phyloP scores from a whole-genome alignment of 768 basidiomycete species.

The Leccinum pellstonianum region DNA sequence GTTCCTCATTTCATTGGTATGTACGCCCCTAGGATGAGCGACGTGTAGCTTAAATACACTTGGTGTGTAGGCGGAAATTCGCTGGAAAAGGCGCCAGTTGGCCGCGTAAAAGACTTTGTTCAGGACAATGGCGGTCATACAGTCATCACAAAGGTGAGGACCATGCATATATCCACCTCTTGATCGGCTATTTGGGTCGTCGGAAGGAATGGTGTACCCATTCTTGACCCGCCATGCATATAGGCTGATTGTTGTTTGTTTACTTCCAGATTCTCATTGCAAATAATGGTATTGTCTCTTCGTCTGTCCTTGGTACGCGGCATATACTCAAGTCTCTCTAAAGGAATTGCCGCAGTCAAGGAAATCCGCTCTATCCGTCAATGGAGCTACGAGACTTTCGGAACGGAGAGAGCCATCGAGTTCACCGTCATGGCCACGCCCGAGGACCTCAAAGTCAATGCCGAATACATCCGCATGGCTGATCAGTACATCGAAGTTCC shows the following conservation, averaged over 20 bases:
- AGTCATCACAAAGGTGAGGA: slow-evolving; percentile 91
- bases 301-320: slow-evolving; percentile 1
- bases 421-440: slow-evolving; percentile 99
- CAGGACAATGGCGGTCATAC: slow-evolving; percentile 91
- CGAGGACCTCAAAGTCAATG: slow-evolving; percentile 97
- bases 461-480: slow-evolving; percentile 99
- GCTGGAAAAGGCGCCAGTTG: slow-evolving; percentile 76
- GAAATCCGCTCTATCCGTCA: slow-evolving; percentile 98
- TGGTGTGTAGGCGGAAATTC: slow-evolving; percentile 81
- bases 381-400: slow-evolving; percentile 99
- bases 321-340: slow-evolving; percentile 25
- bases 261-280: slow-evolving; percentile 85
- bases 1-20: slow-evolving; percentile 65
- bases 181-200: slow-evolving; percentile 4
- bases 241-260: slow-evolving; percentile 9
- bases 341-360: slow-evolving; percentile 97
- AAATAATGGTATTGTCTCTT: slow-evolving; percentile 75
- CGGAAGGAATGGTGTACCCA: not conserved
- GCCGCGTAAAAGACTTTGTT: slow-evolving; percentile 88
- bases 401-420: slow-evolving; percentile 91
- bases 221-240: not conserved
- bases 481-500: slow-evolving; percentile 99
- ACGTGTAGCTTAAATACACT: slow-evolving; percentile 12
- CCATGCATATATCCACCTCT: slow-evolving; percentile 18
- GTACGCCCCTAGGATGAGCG: slow-evolving; percentile 10